phyloP scores from a whole-genome alignment of 2,329 filamentous ascomycete species.

The Talaromyces piceae region DNA sequence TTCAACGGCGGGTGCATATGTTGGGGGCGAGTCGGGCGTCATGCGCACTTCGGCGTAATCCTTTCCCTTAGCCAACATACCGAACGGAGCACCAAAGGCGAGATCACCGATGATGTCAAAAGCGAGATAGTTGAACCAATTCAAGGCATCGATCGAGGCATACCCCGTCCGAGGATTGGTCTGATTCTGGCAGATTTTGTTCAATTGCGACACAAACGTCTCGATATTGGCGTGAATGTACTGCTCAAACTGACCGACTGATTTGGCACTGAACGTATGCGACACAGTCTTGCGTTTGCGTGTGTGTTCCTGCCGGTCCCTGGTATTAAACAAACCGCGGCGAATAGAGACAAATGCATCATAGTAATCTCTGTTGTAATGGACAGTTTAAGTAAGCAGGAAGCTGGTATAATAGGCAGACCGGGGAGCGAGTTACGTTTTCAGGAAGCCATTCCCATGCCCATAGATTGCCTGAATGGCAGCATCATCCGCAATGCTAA shows the following conservation, averaged over 20 bases:
- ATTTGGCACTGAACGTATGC: constrained; percentile 79
- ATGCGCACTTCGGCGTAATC: constrained; percentile 68
- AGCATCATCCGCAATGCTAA: constrained; percentile 72
- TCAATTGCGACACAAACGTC: constrained; percentile 66
- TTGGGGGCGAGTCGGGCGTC: constrained; percentile 53
- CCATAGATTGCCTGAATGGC: constrained; percentile 73
- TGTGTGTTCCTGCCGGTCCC: constrained; percentile 71
- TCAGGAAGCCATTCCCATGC: constrained; percentile 68
- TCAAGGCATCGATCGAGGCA: constrained; percentile 62
- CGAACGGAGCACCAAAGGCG: constrained; percentile 70
- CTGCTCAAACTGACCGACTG: constrained; percentile 75
- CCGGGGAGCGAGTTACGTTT: constrained; percentile 48
- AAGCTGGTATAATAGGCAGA: background rate
- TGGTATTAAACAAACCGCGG: constrained; percentile 81
- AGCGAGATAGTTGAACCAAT: constrained; percentile 70
- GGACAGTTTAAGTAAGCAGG: background rate
- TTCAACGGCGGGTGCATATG: constrained; percentile 72
- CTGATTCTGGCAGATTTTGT: constrained; percentile 49
- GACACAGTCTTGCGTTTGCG: constrained; percentile 84
- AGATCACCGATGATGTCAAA: constrained; percentile 54
- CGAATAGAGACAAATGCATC: constrained; percentile 85
- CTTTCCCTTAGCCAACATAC: constrained; percentile 69
- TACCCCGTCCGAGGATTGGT: constrained; percentile 44
- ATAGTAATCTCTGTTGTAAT: constrained; percentile 63
- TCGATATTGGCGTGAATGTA: constrained; percentile 78